Evolutionary conservation across 805 yeast genomes (phyloP), one percentile per base, ranked within the genome.

Genomic region (Tetrapisispora namnaoensis): DNA sequence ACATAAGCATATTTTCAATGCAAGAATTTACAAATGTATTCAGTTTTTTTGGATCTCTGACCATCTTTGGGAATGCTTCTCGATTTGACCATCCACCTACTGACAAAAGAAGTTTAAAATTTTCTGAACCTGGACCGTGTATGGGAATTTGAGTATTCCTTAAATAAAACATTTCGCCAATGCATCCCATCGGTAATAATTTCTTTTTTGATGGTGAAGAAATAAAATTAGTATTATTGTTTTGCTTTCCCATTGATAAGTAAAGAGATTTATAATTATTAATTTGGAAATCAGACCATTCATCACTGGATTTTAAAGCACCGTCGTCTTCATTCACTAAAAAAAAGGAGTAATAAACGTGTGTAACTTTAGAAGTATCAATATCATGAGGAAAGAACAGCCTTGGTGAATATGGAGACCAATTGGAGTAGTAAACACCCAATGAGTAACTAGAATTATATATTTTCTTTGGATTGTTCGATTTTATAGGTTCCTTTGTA

Each of bases 41-140:
- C 8, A 81, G 52, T 43, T 66, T 69, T 1, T 41, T 46, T 0
- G 68, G 62, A 21, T 62, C 62, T 49, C 76, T 73, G 0, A 70
- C 61, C 4, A 74, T 73, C 1, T 63, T 66, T 0, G 80, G 70
- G 38, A 89, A 82, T 13, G 69, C 67, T 0, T 68, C 66, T 17
- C 77, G 60, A 53, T 69, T 72, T 0, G 82, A 71, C 82, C 82
- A 80, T 0, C 99, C 99, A 5, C 99, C 99, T 49, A 91, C 75
- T 0, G 96, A 82, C 75, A 89, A 72, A 3, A 80, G 69, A 0
- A 81, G 70, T 52, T 80, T 79, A 32, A 88, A 59, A 35, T 73
- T 60, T 10, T 71, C 62, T 13, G 38, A 43, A 34, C 20, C 39
- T 24, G 50, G 35, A n/a, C 20, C 37, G 4, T 13, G 14, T 8